A percentile compares a stretch with the other conserved stretches of the same genome.
phyloP scores from a whole-genome alignment of 2,329 filamentous ascomycete genomes.

The Coniochaeta pulveracea region DNA sequence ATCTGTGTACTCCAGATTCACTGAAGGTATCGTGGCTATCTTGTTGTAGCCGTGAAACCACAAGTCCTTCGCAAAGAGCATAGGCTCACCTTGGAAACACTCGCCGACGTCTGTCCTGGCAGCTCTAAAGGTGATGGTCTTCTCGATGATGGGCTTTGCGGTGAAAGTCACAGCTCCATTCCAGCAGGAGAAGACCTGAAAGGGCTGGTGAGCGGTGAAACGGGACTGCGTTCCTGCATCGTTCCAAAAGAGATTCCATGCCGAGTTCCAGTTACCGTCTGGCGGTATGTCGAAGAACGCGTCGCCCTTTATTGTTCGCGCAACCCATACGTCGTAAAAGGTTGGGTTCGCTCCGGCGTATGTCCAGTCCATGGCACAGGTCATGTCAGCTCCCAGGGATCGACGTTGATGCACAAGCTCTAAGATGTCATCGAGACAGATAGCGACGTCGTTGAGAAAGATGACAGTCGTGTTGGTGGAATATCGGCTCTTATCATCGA shows the following conservation, averaged over 20 bases:
- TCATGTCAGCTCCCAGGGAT: slow-evolving; percentile 38
- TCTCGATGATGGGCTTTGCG: slow-evolving; percentile 32
- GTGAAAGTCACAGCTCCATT: slow-evolving; percentile 41
- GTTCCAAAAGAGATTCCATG: slow-evolving; percentile 42
- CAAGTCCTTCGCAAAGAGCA: slow-evolving; percentile 43
- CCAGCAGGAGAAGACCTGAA: slow-evolving; percentile 52
- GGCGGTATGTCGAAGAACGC: slow-evolving; percentile 41
- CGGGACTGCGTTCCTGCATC: slow-evolving; percentile 22
- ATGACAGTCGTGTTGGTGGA: slow-evolving; percentile 29
- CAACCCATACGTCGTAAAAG: slow-evolving; percentile 48
- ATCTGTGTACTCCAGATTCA: slow-evolving; percentile 42
- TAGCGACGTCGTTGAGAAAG: slow-evolving; percentile 43
- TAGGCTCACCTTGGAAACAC: slow-evolving; percentile 42
- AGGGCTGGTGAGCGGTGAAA: slow-evolving; percentile 27
- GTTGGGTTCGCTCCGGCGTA: slow-evolving; percentile 29
- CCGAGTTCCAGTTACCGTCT: slow-evolving; percentile 35
- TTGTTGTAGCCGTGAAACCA: slow-evolving; percentile 36
- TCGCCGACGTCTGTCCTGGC: slow-evolving; percentile 30
- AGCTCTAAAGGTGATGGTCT: slow-evolving; percentile 31
- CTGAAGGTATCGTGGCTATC: slow-evolving; percentile 41
- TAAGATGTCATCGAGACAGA: slow-evolving; percentile 43
- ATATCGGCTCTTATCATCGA: slow-evolving; percentile 15
- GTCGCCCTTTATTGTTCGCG: slow-evolving; percentile 39
- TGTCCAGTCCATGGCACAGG: slow-evolving; percentile 48
- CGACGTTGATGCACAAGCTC: slow-evolving; percentile 39